A percentile compares a stretch with the other conserved stretches of the same genome.
These are phyloP conservation scores for Neostapfia colusana DNA, from an alignment of 176 grass and related monocot genomes.

Conservation along the genomic window DNA sequence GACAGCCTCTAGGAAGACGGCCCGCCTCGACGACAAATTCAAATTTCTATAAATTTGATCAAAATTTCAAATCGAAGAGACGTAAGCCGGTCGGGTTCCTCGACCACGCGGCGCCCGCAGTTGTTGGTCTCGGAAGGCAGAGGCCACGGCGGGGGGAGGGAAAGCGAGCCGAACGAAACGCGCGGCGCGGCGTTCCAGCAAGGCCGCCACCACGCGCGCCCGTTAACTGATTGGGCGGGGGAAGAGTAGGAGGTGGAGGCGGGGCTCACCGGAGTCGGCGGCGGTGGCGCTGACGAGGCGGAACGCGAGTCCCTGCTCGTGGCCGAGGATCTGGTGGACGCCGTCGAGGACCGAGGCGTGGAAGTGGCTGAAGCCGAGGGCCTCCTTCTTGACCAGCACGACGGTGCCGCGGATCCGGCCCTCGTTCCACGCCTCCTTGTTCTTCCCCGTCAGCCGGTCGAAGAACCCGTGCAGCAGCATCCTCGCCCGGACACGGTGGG, in stretches of 20 bases:
- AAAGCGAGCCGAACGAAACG: neutral
- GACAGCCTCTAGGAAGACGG: neutral
- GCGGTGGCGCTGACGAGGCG: slow-evolving; percentile 79
- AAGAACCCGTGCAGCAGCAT: slow-evolving; percentile 50
- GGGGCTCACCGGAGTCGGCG: slow-evolving; percentile 46
- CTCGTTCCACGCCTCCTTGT: slow-evolving; percentile 50
- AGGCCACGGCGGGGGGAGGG: neutral
- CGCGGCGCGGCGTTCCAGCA: too few species aligned
- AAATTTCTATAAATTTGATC: neutral
- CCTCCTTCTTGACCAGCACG: slow-evolving; percentile 58
- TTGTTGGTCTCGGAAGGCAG: neutral
- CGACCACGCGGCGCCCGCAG: too few species aligned
- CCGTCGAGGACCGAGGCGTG: slow-evolving; percentile 59
- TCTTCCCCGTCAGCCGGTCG: slow-evolving; percentile 57
- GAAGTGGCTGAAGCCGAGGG: slow-evolving; percentile 59
- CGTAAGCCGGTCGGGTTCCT: too few species aligned
- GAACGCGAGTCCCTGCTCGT: slow-evolving; percentile 45
- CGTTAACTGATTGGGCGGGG: too few species aligned
- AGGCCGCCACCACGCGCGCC: too few species aligned
- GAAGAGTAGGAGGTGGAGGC: too few species aligned
- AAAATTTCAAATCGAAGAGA: too few species aligned
- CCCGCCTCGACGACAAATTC: neutral
- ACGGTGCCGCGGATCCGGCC: slow-evolving; percentile 59
- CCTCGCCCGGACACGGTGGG: neutral
- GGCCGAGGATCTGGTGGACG: slow-evolving; percentile 52